A percentile compares a stretch with the other conserved stretches of the same genome.
These are phyloP conservation scores for Phytophthora fragariaefolia DNA, from an alignment of 352 stramenopile species.

Conservation along the genomic window DNA sequence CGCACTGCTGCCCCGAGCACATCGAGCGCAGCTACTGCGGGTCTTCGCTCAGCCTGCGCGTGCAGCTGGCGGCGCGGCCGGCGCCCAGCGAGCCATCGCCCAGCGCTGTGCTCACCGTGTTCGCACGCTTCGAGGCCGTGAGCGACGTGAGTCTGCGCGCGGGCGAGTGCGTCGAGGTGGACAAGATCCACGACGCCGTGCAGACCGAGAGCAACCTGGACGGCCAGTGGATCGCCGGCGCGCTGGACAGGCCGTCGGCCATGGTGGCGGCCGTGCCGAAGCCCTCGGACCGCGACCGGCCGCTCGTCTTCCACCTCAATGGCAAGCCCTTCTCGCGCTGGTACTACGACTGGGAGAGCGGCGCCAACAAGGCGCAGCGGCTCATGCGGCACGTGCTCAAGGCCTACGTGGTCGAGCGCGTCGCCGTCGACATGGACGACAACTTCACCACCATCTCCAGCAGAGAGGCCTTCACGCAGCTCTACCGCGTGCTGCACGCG, in stretches of 20 bases:
- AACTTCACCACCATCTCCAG: constrained; percentile 36
- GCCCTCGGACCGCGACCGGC: constrained; percentile 24
- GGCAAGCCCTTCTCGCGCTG: constrained; percentile 50
- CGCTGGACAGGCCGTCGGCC: constrained; percentile 49
- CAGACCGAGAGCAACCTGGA: constrained; percentile 69
- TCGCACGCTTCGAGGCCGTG: constrained; percentile 49
- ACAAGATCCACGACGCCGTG: constrained; percentile 37
- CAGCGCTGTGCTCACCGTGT: constrained; percentile 32
- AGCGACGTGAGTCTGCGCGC: constrained; percentile 44
- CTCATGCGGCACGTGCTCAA: constrained; percentile 76
- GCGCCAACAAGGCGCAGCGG: constrained; percentile 69
- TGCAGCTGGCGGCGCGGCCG: constrained; percentile 32
- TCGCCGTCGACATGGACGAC: constrained; percentile 43
- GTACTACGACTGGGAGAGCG: constrained; percentile 84
- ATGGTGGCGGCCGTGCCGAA: constrained; percentile 30
- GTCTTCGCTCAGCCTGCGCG: constrained; percentile 55
- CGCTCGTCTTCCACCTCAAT: constrained; percentile 65
- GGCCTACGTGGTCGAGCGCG: constrained; percentile 59
- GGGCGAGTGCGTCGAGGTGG: constrained; percentile 56
- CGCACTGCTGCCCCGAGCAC: constrained; percentile 76
- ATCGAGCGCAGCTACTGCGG: constrained; percentile 80
- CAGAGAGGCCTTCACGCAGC: constrained; percentile 24
- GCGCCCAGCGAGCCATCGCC: constrained; percentile 14
- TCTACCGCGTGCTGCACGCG: constrained; percentile 59
- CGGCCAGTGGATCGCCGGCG: constrained; percentile 61